Evolutionary conservation across 2,329 filamentous ascomycete species (phyloP).

Genomic region (Alternaria sp.): DNA sequence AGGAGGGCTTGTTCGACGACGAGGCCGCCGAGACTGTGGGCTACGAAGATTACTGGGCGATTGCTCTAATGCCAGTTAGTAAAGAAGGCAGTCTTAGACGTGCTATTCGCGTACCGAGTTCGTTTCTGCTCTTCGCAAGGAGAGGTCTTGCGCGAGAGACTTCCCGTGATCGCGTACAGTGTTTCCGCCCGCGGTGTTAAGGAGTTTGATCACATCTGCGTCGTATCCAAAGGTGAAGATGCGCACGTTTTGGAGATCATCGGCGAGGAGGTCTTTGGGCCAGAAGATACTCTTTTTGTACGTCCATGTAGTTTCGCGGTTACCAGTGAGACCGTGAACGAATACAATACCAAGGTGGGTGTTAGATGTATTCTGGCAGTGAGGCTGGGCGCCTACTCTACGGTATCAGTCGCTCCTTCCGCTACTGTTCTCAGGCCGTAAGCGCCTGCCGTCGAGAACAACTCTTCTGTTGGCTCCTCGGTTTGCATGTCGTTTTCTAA

Average conservation of each 20-base stretch:
- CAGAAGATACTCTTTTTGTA: accelerated
- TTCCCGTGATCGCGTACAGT: neutral
- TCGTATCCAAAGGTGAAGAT: neutral
- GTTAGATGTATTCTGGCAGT: neutral
- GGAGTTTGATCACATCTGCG: neutral
- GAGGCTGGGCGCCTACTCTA: neutral
- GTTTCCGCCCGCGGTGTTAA: neutral
- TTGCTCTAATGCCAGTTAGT: neutral
- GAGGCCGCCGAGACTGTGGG: neutral
- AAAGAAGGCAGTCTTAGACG: neutral
- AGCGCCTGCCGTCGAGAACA: neutral
- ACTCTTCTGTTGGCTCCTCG: neutral
- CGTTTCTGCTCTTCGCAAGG: neutral
- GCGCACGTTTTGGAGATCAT: neutral
- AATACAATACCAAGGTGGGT: accelerated
- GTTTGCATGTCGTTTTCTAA: neutral
- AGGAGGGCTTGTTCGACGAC: neutral
- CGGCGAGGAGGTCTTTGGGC: neutral
- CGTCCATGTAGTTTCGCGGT: neutral
- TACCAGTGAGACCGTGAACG: neutral
- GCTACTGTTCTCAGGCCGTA: neutral
- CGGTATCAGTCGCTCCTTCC: neutral
- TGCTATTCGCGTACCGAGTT: neutral
- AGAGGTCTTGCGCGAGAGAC: neutral
- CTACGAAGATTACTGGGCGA: neutral